Conservation (phyloP, 2,329 filamentous ascomycete genomes). For the Fusarium sp. region DNA sequence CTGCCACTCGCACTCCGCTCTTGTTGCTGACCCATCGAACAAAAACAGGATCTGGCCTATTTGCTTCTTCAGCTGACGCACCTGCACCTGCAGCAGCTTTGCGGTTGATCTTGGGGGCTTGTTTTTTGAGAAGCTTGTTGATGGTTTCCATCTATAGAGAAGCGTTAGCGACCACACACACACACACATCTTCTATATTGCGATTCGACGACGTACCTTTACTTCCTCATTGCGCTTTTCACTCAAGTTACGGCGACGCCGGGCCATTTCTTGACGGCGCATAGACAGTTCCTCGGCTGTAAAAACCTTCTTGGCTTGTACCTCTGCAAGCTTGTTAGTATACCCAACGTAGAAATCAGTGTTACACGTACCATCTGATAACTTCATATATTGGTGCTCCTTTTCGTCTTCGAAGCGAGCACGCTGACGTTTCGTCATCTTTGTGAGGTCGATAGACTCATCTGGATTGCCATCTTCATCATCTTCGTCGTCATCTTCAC, state of each 20-base stretch:
- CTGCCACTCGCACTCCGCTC: conserved; percentile 70
- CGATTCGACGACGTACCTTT: conserved; percentile 58
- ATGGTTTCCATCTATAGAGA: conserved; percentile 81
- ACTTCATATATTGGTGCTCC: conserved; percentile 67
- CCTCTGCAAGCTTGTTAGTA: conserved; percentile 58
- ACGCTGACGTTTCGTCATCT: conserved; percentile 71
- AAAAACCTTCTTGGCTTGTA: conserved; percentile 72
- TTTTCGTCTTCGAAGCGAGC: conserved; percentile 67
- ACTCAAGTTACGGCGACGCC: conserved; percentile 70
- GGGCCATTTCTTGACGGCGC: conserved; percentile 71
- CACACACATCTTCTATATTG: conserved; percentile 1
- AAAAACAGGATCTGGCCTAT: conserved; percentile 69
- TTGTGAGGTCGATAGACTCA: conserved; percentile 65
- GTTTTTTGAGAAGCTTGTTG: conserved; percentile 89
- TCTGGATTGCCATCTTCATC: conserved; percentile 60
- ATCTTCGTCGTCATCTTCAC: conserved; percentile 58
- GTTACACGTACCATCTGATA: conserved; percentile 66
- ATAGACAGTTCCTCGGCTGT: conserved; percentile 72
- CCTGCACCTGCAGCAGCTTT: conserved; percentile 57
- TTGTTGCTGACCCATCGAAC: conserved; percentile 78
- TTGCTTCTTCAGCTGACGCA: conserved; percentile 58
- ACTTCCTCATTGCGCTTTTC: conserved; percentile 74
- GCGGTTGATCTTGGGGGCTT: conserved; percentile 78
- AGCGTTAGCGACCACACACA: conserved; percentile 12
- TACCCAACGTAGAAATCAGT: background rate